Conservation (phyloP, 495 filamentous ascomycete genomes). For the Aspergillus wentii region DNA sequence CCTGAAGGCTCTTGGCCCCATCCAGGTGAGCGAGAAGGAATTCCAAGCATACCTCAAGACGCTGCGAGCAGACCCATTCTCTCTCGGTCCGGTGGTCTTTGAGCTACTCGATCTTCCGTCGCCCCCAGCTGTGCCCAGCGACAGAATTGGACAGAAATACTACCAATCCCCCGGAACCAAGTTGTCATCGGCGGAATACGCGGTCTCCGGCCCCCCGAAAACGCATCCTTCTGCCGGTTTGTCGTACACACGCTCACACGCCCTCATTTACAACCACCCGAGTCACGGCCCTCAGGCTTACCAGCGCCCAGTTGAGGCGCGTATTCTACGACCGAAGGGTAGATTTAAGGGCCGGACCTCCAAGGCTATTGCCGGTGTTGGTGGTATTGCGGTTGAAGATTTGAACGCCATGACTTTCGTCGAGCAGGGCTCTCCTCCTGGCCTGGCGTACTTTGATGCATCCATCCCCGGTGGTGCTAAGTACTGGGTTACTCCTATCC, state of each 20-base stretch:
- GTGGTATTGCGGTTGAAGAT: constrained; percentile 46
- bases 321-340: constrained; percentile 54
- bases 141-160: constrained; percentile 29
- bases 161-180: constrained; percentile 32
- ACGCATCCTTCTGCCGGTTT: constrained; percentile 93
- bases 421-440: constrained; percentile 26
- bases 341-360: constrained; percentile 26
- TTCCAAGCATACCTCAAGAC: constrained; percentile 55
- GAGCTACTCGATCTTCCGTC: constrained; percentile 47
- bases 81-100: constrained; percentile 40
- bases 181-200: constrained; percentile 45
- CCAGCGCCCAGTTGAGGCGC: constrained; percentile 59
- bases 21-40: constrained; percentile 55
- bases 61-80: constrained; percentile 49
- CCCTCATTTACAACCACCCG: constrained; percentile 73
- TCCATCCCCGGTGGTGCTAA: constrained; percentile 61
- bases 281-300: constrained; percentile 68
- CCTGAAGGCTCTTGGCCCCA: constrained; percentile 20
- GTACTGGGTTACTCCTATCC: constrained; percentile 53
- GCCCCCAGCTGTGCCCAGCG: constrained; percentile 31
- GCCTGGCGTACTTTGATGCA: constrained; percentile 50
- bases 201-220: constrained; percentile 59
- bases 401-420: constrained; percentile 32
- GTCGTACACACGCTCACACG: constrained; percentile 70
- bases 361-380: constrained; percentile 44